phyloP scores from a whole-genome alignment of 2,329 filamentous ascomycete species.

The Nemania sp. region DNA sequence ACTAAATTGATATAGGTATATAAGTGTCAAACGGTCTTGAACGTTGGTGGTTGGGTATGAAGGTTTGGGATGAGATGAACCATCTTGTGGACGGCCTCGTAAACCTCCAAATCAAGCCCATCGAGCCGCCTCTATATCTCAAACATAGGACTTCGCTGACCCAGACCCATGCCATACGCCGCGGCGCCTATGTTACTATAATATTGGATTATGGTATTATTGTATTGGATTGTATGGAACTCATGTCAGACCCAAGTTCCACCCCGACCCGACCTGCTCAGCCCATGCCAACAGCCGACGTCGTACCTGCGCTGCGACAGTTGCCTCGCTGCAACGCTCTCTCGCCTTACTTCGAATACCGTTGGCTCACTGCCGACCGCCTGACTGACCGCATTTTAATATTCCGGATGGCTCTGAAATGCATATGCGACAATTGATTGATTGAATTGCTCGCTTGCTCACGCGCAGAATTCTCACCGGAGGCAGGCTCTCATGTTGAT shows the following conservation, averaged over 20 bases:
- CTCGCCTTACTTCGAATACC: not conserved
- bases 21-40: not conserved
- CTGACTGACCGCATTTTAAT: too few species aligned
- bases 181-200: not conserved
- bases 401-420: too few species aligned
- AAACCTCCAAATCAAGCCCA: slow-evolving; percentile 3
- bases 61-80: not conserved
- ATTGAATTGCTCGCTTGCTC: too few species aligned
- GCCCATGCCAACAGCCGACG: not conserved
- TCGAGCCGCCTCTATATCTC: not conserved
- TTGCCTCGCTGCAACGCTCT: not conserved
- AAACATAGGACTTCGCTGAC: slow-evolving; percentile 1
- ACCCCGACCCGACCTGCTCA: slow-evolving; percentile 1
- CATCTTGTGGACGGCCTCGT: not conserved
- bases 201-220: slow-evolving; percentile 16
- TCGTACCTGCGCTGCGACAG: not conserved
- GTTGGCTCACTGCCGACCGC: not conserved
- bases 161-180: too few species aligned
- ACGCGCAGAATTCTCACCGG: too few species aligned
- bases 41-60: not conserved
- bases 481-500: too few species aligned
- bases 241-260: too few species aligned
- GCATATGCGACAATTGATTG: too few species aligned
- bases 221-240: slow-evolving; percentile 15
- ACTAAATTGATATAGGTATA: not conserved